Evolutionary conservation across 2,329 filamentous ascomycete species (phyloP).

Genomic region (Trichoderma brevicompactum): DNA sequence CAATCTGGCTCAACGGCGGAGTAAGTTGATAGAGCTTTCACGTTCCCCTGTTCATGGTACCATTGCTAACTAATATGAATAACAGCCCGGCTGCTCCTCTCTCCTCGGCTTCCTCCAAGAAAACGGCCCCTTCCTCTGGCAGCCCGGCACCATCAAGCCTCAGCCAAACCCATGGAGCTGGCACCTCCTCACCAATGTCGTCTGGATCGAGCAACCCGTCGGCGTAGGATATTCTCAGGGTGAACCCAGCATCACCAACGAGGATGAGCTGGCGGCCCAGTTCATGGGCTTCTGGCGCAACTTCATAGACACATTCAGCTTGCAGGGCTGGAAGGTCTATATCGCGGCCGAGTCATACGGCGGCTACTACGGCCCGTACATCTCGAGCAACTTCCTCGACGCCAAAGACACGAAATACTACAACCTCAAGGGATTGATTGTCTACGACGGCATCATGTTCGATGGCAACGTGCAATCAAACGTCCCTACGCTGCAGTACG

Average conservation of each 20-base stretch:
- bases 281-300: constrained; percentile 81
- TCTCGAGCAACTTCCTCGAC: constrained; percentile 73
- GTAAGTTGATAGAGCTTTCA: constrained; percentile 37
- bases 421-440: constrained; percentile 68
- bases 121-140: constrained; percentile 75
- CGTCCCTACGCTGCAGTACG: constrained; percentile 60
- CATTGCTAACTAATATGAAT: not conserved
- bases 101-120: constrained; percentile 74
- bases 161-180: constrained; percentile 72
- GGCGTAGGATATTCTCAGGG: constrained; percentile 72
- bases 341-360: constrained; percentile 74
- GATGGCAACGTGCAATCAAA: constrained; percentile 50
- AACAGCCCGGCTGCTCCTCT: constrained; percentile 60
- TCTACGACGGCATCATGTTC: constrained; percentile 72
- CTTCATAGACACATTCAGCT: constrained; percentile 71
- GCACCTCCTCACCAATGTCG: constrained; percentile 54
- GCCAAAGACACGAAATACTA: constrained; percentile 67
- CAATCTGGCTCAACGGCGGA: constrained; percentile 65
- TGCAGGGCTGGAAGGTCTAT: constrained; percentile 71
- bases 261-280: constrained; percentile 70
- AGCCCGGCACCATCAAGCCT: constrained; percentile 69
- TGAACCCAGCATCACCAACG: constrained; percentile 63
- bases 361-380: constrained; percentile 71
- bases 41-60: no score
- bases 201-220: constrained; percentile 74